Base-by-base conservation (phyloP, 2,329 filamentous ascomycete genomes). In the Diaporthe nobilis region DNA sequence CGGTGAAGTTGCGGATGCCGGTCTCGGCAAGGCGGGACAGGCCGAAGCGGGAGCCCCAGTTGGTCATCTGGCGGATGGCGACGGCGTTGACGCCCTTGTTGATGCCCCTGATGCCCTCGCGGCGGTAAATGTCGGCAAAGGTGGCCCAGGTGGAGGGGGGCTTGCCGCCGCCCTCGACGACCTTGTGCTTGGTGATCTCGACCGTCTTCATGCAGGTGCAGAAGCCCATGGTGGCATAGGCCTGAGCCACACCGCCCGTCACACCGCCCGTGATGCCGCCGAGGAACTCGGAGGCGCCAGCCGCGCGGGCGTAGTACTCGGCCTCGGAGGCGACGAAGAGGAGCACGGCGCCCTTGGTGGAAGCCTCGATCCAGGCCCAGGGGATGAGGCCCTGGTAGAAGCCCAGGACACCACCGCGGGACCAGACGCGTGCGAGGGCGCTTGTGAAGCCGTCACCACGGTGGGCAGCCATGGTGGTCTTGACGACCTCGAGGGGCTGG, bases 131-230 rank as follows among this genome's bases (percentile, higher is more conserved):
- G 83, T 94, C 93, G 93, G 96, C 97, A 87, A 99, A 99, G 76
- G 97, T 98, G 81, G 92, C 91, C 85, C 98, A 97, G 79, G 97
- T 98, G 82, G 95, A 92, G n/a, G 92, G 94, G 34, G 95, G 94
- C 88, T 95, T 95, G 79, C 93, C 92, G 81, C 97, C 97, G 58
- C 92, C 80, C 47, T 95, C 93, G 20, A 95, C 95, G 83, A 97
- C 89, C 91, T 98, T 98, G 90, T 97, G 94, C 88, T 98, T 97
- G 83, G 97, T 99, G 87, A 99, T 99, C 87, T 99, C 97, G 80
- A 98, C 97, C 78, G 97, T 99, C 93, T 99, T 99, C 97, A 99
- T 99, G 92, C 97, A 99, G 77, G 97, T 99, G 88, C 97, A 99
- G 92, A 99, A 99, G 80, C 97, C 97, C 96, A 99, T 99, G 85